Conservation (phyloP, 257 asterid species). For the Fraxinus quadrangulata region DNA sequence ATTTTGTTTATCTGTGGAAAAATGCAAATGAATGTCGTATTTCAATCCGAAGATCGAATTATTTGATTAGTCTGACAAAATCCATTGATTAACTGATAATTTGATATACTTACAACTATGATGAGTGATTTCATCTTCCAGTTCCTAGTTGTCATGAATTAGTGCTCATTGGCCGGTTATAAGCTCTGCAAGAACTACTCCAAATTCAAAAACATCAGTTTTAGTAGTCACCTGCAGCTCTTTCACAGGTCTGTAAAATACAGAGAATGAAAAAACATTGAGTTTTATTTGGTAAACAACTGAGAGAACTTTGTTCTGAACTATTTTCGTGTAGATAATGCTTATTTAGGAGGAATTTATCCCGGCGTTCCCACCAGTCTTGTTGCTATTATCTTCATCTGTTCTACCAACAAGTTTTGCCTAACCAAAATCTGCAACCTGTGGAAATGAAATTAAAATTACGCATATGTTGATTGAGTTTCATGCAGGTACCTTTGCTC, state of each 20-base stretch:
- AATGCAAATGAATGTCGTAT: too few species aligned
- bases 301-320: background rate
- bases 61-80: too few species aligned
- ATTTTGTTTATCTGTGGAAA: conserved; percentile 16
- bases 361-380: conserved; percentile 90
- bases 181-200: conserved; percentile 81
- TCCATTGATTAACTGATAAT: too few species aligned
- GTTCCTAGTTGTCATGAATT: conserved; percentile 55
- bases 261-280: background rate
- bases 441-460: background rate
- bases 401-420: conserved; percentile 77
- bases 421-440: conserved; percentile 89
- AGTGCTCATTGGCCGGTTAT: conserved; percentile 80
- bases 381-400: conserved; percentile 62
- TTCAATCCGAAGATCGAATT: too few species aligned
- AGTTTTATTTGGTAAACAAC: background rate
- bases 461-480: too few species aligned
- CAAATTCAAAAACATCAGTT: conserved; percentile 84
- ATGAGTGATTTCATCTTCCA: conserved; percentile 77
- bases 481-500: conserved; percentile 59
- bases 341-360: conserved; percentile 90
- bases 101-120: conserved; percentile 55
- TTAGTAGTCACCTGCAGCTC: conserved; percentile 81
- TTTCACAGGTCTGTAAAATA: conserved; percentile 61
- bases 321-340: background rate